Evolutionary conservation across 2,329 filamentous ascomycete genomes (phyloP), one percentile per base, ranked within the genome.

Genomic region (Trichophyton schoenleinii): DNA sequence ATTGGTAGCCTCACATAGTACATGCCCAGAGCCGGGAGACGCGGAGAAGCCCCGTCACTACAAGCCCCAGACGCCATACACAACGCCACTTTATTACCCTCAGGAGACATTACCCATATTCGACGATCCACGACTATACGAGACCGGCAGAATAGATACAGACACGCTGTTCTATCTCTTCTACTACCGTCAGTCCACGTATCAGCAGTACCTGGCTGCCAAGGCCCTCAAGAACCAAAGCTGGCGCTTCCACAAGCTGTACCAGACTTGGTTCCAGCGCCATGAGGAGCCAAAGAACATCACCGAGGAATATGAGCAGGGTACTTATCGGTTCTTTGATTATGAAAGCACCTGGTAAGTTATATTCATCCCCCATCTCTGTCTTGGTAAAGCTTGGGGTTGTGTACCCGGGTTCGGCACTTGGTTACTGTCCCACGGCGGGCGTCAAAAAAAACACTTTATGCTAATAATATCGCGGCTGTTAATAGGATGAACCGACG

Each of bases 191-290:
- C 94, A 99, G 75, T 91, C 91, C 28, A 91, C 91, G 0, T 91
- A 95, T 68, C 91, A 97, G 73, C 94, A 99, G 73, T 96, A 91
- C 71, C 81, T 97, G 63, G 91, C 94, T 1, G 94, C 94, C 13
- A 96, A 95, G 75, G 90, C 94, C n/a, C 79, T 99, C 59, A 99
- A 99, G 77, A 89, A 92, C 67, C 94, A 99, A 75, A 96, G 91
- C 75, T 99, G 94, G 94, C 84, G 94, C 61, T 99, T 99, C 74
- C 94, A 99, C 78, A 99, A 99, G 80, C 94, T 97, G 74, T 99
- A 99, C 72, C 94, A 96, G 75, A 99, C 94, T 0, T 99, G 94
- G 94, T 99, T 99, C 71, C 94, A 99, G 75, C 83, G 94, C 59
- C 94, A 99, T 67, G 94, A 99, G 72, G 94, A 99, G 78, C 94